A percentile compares a stretch with the other conserved stretches of the same genome.
Evolutionary conservation across 2,329 filamentous ascomycete species (phyloP).

Genomic region (Rugonectria rugulosa): DNA sequence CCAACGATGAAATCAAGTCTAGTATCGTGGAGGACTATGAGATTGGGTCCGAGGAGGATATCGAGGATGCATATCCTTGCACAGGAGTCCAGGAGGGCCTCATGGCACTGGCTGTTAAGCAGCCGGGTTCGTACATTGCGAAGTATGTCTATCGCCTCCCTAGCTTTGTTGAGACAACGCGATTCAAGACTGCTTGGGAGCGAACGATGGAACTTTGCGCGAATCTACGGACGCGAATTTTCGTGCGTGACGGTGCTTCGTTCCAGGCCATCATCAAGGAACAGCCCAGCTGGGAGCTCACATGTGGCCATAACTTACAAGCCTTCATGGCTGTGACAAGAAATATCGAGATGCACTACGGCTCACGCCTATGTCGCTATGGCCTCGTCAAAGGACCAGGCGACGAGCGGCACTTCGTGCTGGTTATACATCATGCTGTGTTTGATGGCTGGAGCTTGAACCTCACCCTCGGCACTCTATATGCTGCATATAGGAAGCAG

Average conservation of each 20-base stretch:
- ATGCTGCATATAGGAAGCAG: no score
- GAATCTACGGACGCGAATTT: constrained; percentile 3
- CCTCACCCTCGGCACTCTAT: no score
- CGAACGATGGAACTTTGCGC: neutral
- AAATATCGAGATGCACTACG: no score
- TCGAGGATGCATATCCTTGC: constrained; percentile 47
- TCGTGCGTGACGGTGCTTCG: neutral
- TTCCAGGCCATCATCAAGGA: neutral
- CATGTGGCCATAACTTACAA: no score
- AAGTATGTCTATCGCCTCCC: constrained; percentile 1
- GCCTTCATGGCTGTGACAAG: no score
- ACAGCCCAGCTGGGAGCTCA: neutral
- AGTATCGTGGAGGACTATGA: neutral
- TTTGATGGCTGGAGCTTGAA: no score
- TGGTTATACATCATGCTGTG: constrained; percentile 35
- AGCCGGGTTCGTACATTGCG: constrained; percentile 17
- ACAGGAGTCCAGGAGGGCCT: constrained; percentile 47
- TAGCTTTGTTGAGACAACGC: neutral
- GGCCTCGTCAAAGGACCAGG: neutral
- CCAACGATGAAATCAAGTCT: no score
- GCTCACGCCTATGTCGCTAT: no score
- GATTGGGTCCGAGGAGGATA: neutral
- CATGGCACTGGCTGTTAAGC: constrained; percentile 29
- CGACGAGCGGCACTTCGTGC: neutral
- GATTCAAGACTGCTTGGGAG: neutral